Percentiles rank a stretch among this genome's conserved stretches.
Conservation (phyloP, 2,329 filamentous ascomycete species). For the Alternaria sp. region DNA sequence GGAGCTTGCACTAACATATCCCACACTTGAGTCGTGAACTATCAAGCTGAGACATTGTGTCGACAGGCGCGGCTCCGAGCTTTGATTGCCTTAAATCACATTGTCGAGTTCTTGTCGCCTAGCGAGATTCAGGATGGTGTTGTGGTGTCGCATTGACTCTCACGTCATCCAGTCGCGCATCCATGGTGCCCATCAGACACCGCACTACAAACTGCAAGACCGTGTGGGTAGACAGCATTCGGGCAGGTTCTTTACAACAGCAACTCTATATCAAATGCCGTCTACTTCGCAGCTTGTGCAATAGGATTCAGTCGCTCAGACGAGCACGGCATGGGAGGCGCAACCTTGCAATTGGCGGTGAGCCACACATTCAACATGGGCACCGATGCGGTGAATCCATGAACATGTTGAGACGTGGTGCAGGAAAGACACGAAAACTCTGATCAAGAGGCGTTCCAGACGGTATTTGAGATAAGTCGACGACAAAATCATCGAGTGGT, state of each 20-base stretch:
- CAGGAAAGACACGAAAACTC: slow-evolving; percentile 10
- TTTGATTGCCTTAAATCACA: background rate
- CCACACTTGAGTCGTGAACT: background rate
- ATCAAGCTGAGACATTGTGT: background rate
- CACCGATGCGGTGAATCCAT: slow-evolving; percentile 14
- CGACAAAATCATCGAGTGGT: background rate
- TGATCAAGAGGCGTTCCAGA: background rate
- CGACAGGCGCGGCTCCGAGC: background rate
- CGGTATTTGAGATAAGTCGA: background rate
- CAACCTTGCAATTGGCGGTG: slow-evolving; percentile 24
- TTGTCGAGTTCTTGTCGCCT: background rate
- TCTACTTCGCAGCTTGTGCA: background rate
- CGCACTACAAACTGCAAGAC: background rate
- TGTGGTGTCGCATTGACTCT: background rate
- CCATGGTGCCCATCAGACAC: background rate
- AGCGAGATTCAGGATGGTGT: background rate
- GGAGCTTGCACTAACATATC: slow-evolving; percentile 3
- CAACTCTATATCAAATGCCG: background rate
- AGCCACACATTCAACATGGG: slow-evolving; percentile 12
- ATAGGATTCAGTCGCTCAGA: background rate
- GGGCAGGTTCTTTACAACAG: background rate
- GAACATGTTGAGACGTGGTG: slow-evolving; percentile 19
- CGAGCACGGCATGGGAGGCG: slow-evolving; percentile 1
- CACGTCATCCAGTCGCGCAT: background rate
- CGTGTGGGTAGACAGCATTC: background rate